Percentiles rank a stretch among this genome's conserved stretches.
Evolutionary conservation across 2,329 filamentous ascomycete species (phyloP).

Genomic region (Pseudocercospora crystallina): DNA sequence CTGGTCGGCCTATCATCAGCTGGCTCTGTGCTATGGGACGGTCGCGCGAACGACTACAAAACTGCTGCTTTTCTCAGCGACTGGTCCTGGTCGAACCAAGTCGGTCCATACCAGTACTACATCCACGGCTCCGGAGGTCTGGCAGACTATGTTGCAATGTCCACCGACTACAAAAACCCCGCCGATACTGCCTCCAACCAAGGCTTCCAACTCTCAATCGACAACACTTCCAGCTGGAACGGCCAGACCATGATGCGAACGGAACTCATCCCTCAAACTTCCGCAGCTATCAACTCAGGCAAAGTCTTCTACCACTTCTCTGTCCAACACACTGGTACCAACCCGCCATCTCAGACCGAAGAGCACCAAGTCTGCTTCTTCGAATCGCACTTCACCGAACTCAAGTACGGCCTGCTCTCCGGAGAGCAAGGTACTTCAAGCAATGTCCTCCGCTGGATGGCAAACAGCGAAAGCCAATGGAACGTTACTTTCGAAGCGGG

Average conservation of each 20-base stretch:
- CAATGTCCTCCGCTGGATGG: conserved; percentile 64
- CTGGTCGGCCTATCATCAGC: conserved; percentile 32
- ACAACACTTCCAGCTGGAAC: conserved; percentile 67
- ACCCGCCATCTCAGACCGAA: conserved; percentile 60
- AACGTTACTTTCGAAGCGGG: conserved; percentile 60
- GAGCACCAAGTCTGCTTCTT: conserved; percentile 68
- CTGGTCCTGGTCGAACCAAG: conserved; percentile 63
- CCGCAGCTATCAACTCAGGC: conserved; percentile 62
- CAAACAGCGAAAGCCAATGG: conserved; percentile 62
- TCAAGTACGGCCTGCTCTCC: conserved; percentile 66
- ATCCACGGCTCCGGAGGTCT: conserved; percentile 64
- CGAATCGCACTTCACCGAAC: conserved; percentile 72
- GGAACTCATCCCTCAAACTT: conserved; percentile 71
- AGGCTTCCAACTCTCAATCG: conserved; percentile 68
- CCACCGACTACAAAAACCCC: conserved; percentile 63
- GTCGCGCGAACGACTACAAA: conserved; percentile 62
- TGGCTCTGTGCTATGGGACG: conserved; percentile 62
- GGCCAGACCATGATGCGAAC: conserved; percentile 71
- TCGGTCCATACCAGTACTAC: conserved; percentile 73
- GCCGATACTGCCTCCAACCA: conserved; percentile 61
- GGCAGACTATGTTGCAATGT: conserved; percentile 62
- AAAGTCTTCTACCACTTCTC: conserved; percentile 73
- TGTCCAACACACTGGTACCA: conserved; percentile 59
- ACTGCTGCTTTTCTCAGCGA: conserved; percentile 56
- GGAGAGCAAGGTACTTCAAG: conserved; percentile 51